Evolutionary conservation across 495 filamentous ascomycete species (phyloP), one percentile per base, ranked within the genome.

Genomic region (Tetracladium setigerum): DNA sequence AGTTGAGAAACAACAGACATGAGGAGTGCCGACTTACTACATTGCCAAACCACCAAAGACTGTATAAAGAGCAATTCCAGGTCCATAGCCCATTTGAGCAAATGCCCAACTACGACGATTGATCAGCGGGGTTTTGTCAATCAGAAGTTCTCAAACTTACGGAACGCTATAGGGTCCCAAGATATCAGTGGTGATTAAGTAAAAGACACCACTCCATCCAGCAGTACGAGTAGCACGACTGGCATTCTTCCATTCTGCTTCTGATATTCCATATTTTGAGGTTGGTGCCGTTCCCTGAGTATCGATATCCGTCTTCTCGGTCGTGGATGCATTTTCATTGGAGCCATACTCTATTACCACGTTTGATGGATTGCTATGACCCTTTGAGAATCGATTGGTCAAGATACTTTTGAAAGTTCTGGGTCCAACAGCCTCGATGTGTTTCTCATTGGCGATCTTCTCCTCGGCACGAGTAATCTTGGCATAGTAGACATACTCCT

Each of bases 121-220:
- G 8, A 38, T 54, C 30, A 54, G 36, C 5, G 19, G 19, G 4
- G 1, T 30, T 18, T 13, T 14, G 9, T 11, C 10, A 13, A 33
- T 17, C 6, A 15, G 15, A 15, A 8, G 14, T n/a, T 10, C 22
- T 9, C 2, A n/a, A 11, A 46, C 52, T 46, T 43, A 55, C 44
- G 54, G 71, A 7, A 67, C 64, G 36, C 65, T 68, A 48, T 69
- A 79, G 0, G 78, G 78, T 17, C 79, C 79, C 10, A 84, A 61
- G 47, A 83, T 77, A 50, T 57, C 54, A 4, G 78, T 83, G 0
- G 78, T 78, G 48, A 79, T 77, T 17, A 79, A 63, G 52, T 72
- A 82, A 63, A 79, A 76, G 14, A 67, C 55, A 16, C 65, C 60
- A 18, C 69, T 70, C 71, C 71, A 74, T 16, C 65, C 62, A 13